Evolutionary conservation across 1,284 basidiomycete species (phyloP).

Genomic region (Athelia sp.): DNA sequence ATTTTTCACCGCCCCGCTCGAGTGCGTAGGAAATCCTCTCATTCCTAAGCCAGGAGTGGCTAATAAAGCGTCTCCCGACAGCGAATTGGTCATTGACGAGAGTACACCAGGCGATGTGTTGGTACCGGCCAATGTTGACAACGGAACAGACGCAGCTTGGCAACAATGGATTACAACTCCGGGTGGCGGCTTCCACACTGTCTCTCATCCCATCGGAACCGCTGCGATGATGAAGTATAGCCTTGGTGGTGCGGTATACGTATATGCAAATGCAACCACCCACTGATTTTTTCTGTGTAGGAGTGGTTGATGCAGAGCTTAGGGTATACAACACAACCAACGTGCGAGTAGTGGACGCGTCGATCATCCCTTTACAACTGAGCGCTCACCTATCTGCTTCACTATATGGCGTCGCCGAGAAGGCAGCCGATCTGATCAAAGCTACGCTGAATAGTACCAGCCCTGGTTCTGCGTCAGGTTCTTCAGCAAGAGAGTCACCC

Average conservation of each 20-base stretch:
- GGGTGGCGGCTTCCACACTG: conserved; percentile 30
- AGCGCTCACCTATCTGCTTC: conserved; percentile 14
- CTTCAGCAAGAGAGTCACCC: too few species aligned
- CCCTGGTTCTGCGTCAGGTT: too few species aligned
- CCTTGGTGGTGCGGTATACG: conserved; percentile 34
- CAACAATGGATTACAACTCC: conserved; percentile 32
- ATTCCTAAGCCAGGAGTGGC: conserved; percentile 1
- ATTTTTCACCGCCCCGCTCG: conserved; percentile 35
- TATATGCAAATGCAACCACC: neutral
- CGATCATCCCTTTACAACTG: conserved; percentile 20
- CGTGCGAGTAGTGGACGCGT: conserved; percentile 28
- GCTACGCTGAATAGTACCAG: too few species aligned
- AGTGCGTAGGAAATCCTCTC: conserved; percentile 18
- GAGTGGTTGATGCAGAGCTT: conserved; percentile 35
- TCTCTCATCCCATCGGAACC: conserved; percentile 56
- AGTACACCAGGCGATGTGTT: conserved; percentile 28
- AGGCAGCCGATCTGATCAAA: conserved; percentile 7
- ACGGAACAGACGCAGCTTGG: conserved; percentile 40
- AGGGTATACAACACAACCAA: conserved; percentile 28
- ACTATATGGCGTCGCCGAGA: conserved; percentile 20
- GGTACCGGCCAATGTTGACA: conserved; percentile 36
- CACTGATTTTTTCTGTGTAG: conserved; percentile 10
- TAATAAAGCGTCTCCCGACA: conserved; percentile 14
- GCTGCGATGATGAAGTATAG: conserved; percentile 54
- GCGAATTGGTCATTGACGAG: conserved; percentile 30